phyloP scores from a whole-genome alignment of 768 basidiomycete species.

The Aureoboletus auriporus region DNA sequence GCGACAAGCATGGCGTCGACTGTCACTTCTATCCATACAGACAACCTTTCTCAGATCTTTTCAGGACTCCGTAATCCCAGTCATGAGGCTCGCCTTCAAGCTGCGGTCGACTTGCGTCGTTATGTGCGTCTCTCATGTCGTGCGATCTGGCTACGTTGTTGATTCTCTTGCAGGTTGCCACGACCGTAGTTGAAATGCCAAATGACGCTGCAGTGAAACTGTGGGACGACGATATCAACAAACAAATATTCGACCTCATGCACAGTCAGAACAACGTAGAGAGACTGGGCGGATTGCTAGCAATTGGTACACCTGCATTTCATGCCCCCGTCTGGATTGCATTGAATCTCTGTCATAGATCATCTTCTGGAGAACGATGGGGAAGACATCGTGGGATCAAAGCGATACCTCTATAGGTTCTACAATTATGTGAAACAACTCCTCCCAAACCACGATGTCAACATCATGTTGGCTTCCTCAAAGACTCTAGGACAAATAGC shows the following conservation, averaged over 20 bases:
- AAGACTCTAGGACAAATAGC: constrained; percentile 88
- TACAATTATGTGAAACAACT: constrained; percentile 92
- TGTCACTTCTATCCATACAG: constrained; percentile 52
- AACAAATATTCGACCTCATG: constrained; percentile 74
- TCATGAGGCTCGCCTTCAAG: constrained; percentile 59
- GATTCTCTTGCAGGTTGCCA: constrained; percentile 51
- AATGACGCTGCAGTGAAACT: constrained; percentile 76
- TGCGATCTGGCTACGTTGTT: constrained; percentile 9
- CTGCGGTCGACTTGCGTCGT: constrained; percentile 68
- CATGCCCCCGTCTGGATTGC: constrained; percentile 1
- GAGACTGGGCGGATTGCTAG: constrained; percentile 81
- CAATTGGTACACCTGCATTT: constrained; percentile 61
- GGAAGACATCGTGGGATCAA: constrained; percentile 79
- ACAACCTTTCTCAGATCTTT: constrained; percentile 65
- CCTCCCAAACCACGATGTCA: constrained; percentile 86
- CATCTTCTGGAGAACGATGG: constrained; percentile 72
- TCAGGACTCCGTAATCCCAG: constrained; percentile 59
- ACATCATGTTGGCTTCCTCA: constrained; percentile 93
- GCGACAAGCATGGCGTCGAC: constrained; percentile 56
- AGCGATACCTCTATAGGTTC: constrained; percentile 77
- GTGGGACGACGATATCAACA: constrained; percentile 84
- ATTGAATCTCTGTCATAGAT: constrained; percentile 37
- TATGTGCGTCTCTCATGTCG: constrained; percentile 49
- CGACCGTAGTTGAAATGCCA: constrained; percentile 73
- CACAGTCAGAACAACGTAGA: constrained; percentile 77